phyloP scores from a whole-genome alignment of 2,329 filamentous ascomycete genomes.

The Penicillium occitanis region DNA sequence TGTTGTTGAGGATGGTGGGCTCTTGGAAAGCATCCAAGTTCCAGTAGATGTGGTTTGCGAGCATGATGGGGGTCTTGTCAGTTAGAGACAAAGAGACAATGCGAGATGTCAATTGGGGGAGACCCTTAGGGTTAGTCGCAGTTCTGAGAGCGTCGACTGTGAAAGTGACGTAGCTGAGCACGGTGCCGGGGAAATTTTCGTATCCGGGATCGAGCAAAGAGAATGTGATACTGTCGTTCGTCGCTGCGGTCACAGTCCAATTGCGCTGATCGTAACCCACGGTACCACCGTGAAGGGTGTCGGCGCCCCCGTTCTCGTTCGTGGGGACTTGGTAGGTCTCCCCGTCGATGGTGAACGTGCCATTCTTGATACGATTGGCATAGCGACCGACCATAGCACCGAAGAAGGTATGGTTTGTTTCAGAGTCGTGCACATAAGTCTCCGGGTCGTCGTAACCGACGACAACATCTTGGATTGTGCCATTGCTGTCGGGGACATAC shows the following conservation, averaged over 20 bases:
- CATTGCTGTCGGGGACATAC: conserved; percentile 53
- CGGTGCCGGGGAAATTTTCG: conserved; percentile 49
- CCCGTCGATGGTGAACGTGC: conserved; percentile 54
- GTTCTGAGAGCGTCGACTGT: conserved; percentile 42
- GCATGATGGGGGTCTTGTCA: conserved; percentile 51
- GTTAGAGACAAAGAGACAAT: conserved; percentile 48
- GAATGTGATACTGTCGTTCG: conserved; percentile 47
- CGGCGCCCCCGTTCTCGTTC: conserved; percentile 52
- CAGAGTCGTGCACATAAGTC: conserved; percentile 46
- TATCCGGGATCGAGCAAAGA: conserved; percentile 45
- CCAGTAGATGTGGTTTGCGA: conserved; percentile 54
- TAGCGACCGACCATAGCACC: conserved; percentile 53
- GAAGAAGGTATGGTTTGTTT: conserved; percentile 51
- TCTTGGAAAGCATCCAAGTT: conserved; percentile 52
- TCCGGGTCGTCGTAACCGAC: conserved; percentile 52
- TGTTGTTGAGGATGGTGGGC: conserved; percentile 45
- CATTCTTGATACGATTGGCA: conserved; percentile 58
- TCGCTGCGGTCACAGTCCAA: conserved; percentile 49
- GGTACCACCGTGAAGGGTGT: conserved; percentile 55
- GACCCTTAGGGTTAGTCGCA: conserved; percentile 40
- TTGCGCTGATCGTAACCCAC: conserved; percentile 52
- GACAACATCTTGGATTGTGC: conserved; percentile 50
- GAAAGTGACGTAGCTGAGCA: conserved; percentile 49
- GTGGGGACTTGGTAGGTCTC: conserved; percentile 49
- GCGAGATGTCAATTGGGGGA: conserved; percentile 46